phyloP scores from a whole-genome alignment of 2,329 filamentous ascomycete species.

The Xylariaceae sp. region DNA sequence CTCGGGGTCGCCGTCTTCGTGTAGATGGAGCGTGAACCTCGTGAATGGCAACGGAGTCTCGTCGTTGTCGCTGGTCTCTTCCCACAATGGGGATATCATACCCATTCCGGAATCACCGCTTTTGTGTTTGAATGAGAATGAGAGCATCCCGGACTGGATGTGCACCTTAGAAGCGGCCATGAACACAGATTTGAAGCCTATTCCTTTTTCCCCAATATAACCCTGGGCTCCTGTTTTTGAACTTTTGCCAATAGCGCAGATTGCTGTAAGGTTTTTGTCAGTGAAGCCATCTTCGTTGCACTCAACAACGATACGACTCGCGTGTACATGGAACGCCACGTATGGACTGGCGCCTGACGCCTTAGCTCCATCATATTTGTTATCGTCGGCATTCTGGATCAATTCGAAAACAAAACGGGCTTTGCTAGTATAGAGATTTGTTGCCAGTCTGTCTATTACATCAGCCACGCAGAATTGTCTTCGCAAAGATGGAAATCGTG shows the following conservation, averaged over 20 bases:
- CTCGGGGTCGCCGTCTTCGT: conserved; percentile 22
- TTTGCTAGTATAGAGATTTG: conserved; percentile 39
- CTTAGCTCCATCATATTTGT: conserved; percentile 32
- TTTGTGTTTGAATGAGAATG: conserved; percentile 41
- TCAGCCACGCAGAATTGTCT: background rate
- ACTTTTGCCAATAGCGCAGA: conserved; percentile 44
- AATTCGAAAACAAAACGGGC: conserved; percentile 50
- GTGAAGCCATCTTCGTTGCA: conserved; percentile 50
- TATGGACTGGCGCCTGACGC: conserved; percentile 23
- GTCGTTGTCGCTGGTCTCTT: conserved; percentile 21
- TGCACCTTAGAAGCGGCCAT: conserved; percentile 41
- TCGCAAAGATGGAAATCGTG: background rate
- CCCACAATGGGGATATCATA: conserved; percentile 47
- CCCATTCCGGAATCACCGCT: conserved; percentile 43
- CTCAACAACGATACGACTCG: conserved; percentile 39
- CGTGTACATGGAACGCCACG: conserved; percentile 34
- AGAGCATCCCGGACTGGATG: conserved; percentile 41
- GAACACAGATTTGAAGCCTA: conserved; percentile 51
- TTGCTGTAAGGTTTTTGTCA: conserved; percentile 38
- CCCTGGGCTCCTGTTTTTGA: conserved; percentile 39
- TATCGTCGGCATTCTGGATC: conserved; percentile 54
- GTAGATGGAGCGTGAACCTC: conserved; percentile 36
- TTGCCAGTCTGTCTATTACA: conserved; percentile 33
- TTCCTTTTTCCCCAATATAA: conserved; percentile 49
- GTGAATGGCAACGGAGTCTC: conserved; percentile 22